Base-by-base conservation (phyloP, 805 yeast species). In the Kodamaea neixiangensis region DNA sequence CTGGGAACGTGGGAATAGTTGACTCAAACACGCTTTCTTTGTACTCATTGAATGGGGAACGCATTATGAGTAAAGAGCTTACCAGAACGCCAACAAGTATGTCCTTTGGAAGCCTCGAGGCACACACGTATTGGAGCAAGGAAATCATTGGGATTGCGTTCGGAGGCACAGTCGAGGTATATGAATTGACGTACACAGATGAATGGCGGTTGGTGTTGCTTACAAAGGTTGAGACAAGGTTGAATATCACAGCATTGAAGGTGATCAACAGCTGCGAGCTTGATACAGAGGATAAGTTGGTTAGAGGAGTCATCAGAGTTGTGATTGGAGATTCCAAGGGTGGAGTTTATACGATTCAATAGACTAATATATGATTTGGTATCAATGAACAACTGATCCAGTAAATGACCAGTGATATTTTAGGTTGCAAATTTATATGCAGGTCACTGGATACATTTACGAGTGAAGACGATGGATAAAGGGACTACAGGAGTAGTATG, bases 271-370 rank as follows among this genome's bases (percentile, higher is more conserved):
- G 55, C 7, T 56, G 61, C 4, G 68, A 64, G 31, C 55, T 66
- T 1, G 76, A 72, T 48, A 46, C 55, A 15, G 72, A 71, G 25
- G 78, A 73, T 15, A 78, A 48, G 60, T 57, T 63, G 45, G 59
- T 56, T 42, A 61, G 70, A 65, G 82, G 65, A 51, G 64, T 52
- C 20, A 47, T 69, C 39, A 77, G 73, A 48, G 56, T 85, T 21
- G 68, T 81, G 7, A 71, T 81, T 22, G 89, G 88, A 2, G 87
- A 83, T 57, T 56, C 69, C 3, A 58, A 61, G 7, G 89, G 89
- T 0, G 67, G 73, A 44, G 76, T 86, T 3, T 77, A 76, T 50
- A 66, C 67, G 38, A 33, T 37, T 37, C 21, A 37, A 17, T 49
- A 13, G 47, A 45, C 19, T 37, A 17, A 25, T 25, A 25, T 25